Conservation (phyloP, 805 yeast genomes). For the Ogataea ganodermae region DNA sequence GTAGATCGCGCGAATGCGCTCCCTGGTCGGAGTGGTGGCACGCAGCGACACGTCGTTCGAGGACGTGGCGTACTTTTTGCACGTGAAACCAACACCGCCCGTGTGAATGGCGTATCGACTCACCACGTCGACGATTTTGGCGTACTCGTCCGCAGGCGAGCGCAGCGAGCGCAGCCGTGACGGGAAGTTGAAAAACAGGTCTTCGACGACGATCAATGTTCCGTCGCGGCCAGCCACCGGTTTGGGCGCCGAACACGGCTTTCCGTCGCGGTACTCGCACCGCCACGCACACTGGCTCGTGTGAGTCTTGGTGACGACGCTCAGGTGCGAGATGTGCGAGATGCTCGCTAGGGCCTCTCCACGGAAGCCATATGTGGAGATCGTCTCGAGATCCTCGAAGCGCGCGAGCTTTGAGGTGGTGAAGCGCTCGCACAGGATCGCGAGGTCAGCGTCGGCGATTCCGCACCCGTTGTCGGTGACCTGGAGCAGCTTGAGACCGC, state of each 20-base stretch:
- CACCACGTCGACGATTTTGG: constrained; percentile 76
- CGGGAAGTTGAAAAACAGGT: constrained; percentile 85
- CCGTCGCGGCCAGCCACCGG: constrained; percentile 89
- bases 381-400: constrained; percentile 72
- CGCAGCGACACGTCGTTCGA: constrained; percentile 65
- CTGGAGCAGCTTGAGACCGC: constrained; percentile 85
- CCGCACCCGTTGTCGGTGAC: constrained; percentile 91
- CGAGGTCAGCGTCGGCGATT: constrained; percentile 68
- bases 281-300: constrained; percentile 69
- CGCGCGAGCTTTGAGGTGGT: constrained; percentile 81
- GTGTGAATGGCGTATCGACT: constrained; percentile 83
- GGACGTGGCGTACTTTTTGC: constrained; percentile 78
- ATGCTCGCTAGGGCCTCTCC: constrained; percentile 97
- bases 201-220: constrained; percentile 83
- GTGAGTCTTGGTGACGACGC: constrained; percentile 73
- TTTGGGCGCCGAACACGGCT: constrained; percentile 55
- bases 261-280: constrained; percentile 69
- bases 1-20: constrained; percentile 71
- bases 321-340: constrained; percentile 81
- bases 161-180: constrained; percentile 69
- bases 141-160: constrained; percentile 71
- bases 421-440: constrained; percentile 84
- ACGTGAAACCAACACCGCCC: constrained; percentile 66
- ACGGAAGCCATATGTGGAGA: constrained; percentile 88
- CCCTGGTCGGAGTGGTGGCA: constrained; percentile 50